Evolutionary conservation across 352 stramenopile species (phyloP).

Genomic region (Detonula confervacea): DNA sequence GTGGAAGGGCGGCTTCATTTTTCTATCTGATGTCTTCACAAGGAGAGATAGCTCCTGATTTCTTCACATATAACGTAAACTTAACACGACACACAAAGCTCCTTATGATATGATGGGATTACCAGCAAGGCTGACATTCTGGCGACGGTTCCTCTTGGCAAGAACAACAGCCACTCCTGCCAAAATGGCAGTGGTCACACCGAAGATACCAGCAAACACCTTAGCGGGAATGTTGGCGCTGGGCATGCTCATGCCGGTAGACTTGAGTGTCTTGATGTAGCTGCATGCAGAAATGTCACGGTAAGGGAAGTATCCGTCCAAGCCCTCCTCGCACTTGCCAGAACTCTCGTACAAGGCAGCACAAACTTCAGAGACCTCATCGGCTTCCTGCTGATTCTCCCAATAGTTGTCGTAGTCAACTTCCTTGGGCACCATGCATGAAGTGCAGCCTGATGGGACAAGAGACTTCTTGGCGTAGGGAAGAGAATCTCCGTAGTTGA

Average conservation of each 20-base stretch:
- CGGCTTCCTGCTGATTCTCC: slow-evolving; percentile 4
- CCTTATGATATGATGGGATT: slow-evolving; percentile 12
- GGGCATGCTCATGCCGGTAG: not conserved
- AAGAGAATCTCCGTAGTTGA: slow-evolving; percentile 59
- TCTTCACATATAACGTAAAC: too few species aligned
- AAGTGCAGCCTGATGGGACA: slow-evolving; percentile 54
- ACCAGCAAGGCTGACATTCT: slow-evolving; percentile 29
- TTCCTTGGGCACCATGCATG: slow-evolving; percentile 45
- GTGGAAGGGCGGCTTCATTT: too few species aligned
- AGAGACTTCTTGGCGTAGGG: slow-evolving; percentile 63
- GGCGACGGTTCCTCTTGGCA: slow-evolving; percentile 13
- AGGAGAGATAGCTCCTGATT: too few species aligned
- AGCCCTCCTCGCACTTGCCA: slow-evolving; percentile 55
- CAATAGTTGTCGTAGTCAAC: slow-evolving; percentile 51
- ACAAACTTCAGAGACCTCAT: slow-evolving; percentile 43
- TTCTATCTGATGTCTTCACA: too few species aligned
- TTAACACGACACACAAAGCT: not conserved
- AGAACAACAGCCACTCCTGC: slow-evolving; percentile 3
- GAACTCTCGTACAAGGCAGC: slow-evolving; percentile 51
- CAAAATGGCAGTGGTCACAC: slow-evolving; percentile 11
- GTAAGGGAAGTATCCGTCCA: slow-evolving; percentile 39
- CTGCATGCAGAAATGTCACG: slow-evolving; percentile 46
- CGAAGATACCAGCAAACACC: slow-evolving; percentile 32
- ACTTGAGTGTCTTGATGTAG: slow-evolving; percentile 34
- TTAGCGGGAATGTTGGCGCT: slow-evolving; percentile 13